Evolutionary conservation across 768 basidiomycete genomes (phyloP), one percentile per base, ranked within the genome.

Genomic region (Sporobolomyces pararoseus): DNA sequence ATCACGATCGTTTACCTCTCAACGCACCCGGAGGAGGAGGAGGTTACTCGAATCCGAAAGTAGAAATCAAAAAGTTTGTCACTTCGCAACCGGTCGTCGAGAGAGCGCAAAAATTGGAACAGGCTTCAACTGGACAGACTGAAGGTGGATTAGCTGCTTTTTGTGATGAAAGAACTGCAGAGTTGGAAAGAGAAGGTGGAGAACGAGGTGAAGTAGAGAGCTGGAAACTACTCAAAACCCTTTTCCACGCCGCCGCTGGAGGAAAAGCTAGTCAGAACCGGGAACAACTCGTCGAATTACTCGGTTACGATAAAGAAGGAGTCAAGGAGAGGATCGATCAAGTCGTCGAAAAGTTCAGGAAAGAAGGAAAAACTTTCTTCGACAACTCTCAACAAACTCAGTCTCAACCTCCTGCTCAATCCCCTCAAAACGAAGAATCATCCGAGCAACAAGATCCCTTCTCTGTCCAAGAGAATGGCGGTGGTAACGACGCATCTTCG

Each of bases 231-330:
- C 83, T 53, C 86, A 79, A 87, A 58, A 90, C 88, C 73, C 82
- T 98, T 31, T 97, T 96, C 85, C 86, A 86, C 73, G 87, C 91
- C 0, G 85, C 94, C 78, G 92, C 91, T 13, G 64, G 64, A 7
- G 59, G 57, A 1, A 7, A 14, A 2, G 17, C 50, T 23, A n/a
- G 19, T 17, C 44, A 51, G 37, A 58, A 64, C 52, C 83, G 91
- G 63, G 90, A 94, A 32, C 92, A 97, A 79, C 83, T 98, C 7
- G 88, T 98, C 57, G 88, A 88, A 3, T 80, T 97, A 1, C 84
- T 99, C 19, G 95, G 94, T 0, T 97, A 94, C 79, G 94, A 91
- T 4, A 94, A 95, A 79, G 85, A 84, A 14, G 91, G 94, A 72
- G 85, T 96, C 23, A 86, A 86, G 3, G 80, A 83, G 6, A 88